Evolutionary conservation across 805 yeast species (phyloP).

Genomic region (Ogataea pignaliae): DNA sequence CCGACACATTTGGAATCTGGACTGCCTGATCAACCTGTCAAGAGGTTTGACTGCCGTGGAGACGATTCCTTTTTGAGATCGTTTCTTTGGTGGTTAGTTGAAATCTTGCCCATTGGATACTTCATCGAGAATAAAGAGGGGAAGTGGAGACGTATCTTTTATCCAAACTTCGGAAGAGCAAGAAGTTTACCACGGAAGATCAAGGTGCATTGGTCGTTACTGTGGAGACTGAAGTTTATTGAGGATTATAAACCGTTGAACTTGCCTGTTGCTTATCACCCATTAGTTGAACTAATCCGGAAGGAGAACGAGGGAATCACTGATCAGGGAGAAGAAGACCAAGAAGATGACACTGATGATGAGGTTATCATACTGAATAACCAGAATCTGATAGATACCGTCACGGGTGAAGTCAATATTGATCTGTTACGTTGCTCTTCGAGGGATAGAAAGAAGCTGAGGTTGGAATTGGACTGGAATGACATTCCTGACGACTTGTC

Average conservation of each 20-base stretch:
- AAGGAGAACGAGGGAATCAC: not conserved
- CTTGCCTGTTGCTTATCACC: slow-evolving; percentile 33
- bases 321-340: not conserved
- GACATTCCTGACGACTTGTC: slow-evolving; percentile 30
- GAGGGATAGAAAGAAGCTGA: slow-evolving; percentile 2
- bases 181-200: slow-evolving; percentile 44
- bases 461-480: slow-evolving; percentile 27
- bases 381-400: slow-evolving; percentile 16
- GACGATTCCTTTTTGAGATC: slow-evolving; percentile 22
- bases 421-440: slow-evolving; percentile 3
- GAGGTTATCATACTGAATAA: slow-evolving; percentile 10
- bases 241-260: slow-evolving; percentile 42
- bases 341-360: slow-evolving; percentile 1
- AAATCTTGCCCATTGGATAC: slow-evolving; percentile 54
- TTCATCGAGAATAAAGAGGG: slow-evolving; percentile 44
- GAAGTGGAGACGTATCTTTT: slow-evolving; percentile 44
- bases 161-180: slow-evolving; percentile 54
- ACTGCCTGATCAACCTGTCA: slow-evolving; percentile 22
- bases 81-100: slow-evolving; percentile 59
- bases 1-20: slow-evolving; percentile 8
- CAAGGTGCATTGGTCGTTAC: slow-evolving; percentile 59
- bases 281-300: slow-evolving; percentile 10
- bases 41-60: slow-evolving; percentile 37
- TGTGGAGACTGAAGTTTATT: slow-evolving; percentile 48
- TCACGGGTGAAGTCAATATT: slow-evolving; percentile 16